Conservation (phyloP, 257 asterid genomes). For the Solanum rostratum region DNA sequence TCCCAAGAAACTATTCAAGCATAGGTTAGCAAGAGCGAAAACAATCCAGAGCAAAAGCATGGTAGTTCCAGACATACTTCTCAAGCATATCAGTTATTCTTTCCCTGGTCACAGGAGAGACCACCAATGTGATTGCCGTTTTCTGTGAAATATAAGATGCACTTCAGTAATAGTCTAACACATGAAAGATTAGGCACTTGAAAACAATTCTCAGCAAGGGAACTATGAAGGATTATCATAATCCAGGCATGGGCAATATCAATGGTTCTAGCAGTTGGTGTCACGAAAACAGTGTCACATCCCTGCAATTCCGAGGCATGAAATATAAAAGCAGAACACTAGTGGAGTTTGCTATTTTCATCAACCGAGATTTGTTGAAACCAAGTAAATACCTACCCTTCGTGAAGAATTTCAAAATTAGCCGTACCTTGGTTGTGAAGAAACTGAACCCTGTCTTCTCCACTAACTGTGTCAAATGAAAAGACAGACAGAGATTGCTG, state of each 20-base stretch:
- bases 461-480: constrained; percentile 56
- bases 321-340: not conserved
- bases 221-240: constrained; percentile 45
- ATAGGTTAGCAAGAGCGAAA: not conserved
- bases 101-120: constrained; percentile 67
- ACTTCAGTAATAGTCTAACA: not conserved
- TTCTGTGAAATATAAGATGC: constrained; percentile 49
- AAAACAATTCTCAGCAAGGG: constrained; percentile 1
- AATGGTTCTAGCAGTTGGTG: constrained; percentile 94
- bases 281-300: constrained; percentile 87
- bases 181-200: not conserved
- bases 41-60: not conserved
- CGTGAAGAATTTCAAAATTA: constrained; percentile 68
- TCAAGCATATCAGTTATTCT: constrained; percentile 63
- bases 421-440: constrained; percentile 98
- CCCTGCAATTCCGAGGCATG: constrained; percentile 43
- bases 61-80: constrained; percentile 39
- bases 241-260: constrained; percentile 88
- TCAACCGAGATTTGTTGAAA: not conserved
- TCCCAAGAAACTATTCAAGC: not conserved
- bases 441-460: constrained; percentile 84
- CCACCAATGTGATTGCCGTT: constrained; percentile 70
- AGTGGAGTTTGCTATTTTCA: not conserved
- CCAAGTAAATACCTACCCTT: constrained; percentile 67
- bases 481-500: constrained; percentile 3